These are phyloP conservation scores for Fusarium sp. DNA, from an alignment of 2,329 filamentous ascomycete species.

Conservation along the genomic window DNA sequence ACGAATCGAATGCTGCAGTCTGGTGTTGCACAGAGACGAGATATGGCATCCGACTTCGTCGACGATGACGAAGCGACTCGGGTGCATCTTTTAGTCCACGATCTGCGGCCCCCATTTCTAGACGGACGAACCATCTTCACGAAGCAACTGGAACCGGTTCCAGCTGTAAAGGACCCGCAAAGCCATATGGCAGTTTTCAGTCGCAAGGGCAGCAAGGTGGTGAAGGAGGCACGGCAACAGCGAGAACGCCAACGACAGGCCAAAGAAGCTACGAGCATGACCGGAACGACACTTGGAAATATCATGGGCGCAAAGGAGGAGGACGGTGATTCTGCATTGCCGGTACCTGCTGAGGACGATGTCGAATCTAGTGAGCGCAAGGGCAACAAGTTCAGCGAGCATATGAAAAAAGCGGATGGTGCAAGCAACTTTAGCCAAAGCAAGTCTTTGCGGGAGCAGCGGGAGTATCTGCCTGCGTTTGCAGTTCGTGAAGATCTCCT, in stretches of 20 bases:
- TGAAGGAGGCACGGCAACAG: slow-evolving; percentile 90
- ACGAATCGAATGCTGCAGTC: slow-evolving; percentile 98
- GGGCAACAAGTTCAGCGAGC: slow-evolving; percentile 83
- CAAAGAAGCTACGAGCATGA: slow-evolving; percentile 91
- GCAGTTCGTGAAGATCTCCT: slow-evolving; percentile 94
- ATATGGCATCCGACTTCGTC: slow-evolving; percentile 79
- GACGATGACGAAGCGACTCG: slow-evolving; percentile 91
- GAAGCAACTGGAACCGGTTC: slow-evolving; percentile 94
- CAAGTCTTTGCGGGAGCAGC: slow-evolving; percentile 89
- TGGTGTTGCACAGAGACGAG: slow-evolving; percentile 89
- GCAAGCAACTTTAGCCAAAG: slow-evolving; percentile 93
- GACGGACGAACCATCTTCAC: slow-evolving; percentile 97
- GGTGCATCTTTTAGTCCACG: slow-evolving; percentile 91
- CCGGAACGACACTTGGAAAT: slow-evolving; percentile 91
- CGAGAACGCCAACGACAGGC: slow-evolving; percentile 94
- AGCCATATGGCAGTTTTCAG: slow-evolving; percentile 99
- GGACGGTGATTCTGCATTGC: slow-evolving; percentile 88
- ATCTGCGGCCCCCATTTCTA: slow-evolving; percentile 91
- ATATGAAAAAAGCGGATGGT: slow-evolving; percentile 86
- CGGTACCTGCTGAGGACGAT: slow-evolving; percentile 78
- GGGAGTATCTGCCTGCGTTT: slow-evolving; percentile 94
- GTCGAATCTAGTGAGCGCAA: slow-evolving; percentile 61
- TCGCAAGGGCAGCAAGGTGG: slow-evolving; percentile 91
- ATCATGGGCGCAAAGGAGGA: slow-evolving; percentile 96
- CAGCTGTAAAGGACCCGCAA: slow-evolving; percentile 90